Base-by-base conservation (phyloP, 2,329 filamentous ascomycete species). In the Seiridium cupressi region DNA sequence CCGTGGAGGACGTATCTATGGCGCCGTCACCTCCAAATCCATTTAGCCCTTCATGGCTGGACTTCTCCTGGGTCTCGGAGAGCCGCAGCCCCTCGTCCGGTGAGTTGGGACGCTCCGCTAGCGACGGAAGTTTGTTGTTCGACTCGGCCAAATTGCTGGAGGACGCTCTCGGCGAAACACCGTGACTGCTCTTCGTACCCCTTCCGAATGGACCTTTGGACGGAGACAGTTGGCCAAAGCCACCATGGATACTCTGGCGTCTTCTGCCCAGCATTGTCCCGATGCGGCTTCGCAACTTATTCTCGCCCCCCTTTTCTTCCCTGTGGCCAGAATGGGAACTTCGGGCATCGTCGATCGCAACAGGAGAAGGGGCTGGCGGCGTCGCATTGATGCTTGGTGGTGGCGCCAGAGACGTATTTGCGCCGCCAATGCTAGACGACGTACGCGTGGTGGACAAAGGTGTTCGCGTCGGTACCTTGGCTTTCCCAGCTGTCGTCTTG, bases 241-340 rank as follows among this genome's bases (percentile, higher is more conserved):
- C 78, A 62, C 81, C 81, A 73, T 91, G 80, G 59, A 90, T 79
- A 72, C 88, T 91, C 72, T 90, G 87, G 44, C 88, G 81, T 61
- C 87, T 78, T 31, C 87, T 81, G 35, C 85, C 83, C 49, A 91
- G 81, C 78, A 91, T 88, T 10, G 89, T 91, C 13, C 89, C 89
- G 57, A 92, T 81, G 59, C 88, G 83, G 67, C 84, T 85, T 51
- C 87, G 81, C 47, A 87, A 69, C 66, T 83, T 86, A 59, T 84
- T 84, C 67, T 86, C 84, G 73, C 71, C 68, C 53, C 71, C 58
- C 63, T 77, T 75, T 1, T 71, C 70, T 65, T 77, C 80, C 71
- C 72, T 77, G 63, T 66, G 71, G 55, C 63, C 73, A 1, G 78
- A 81, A 63, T 82, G 78, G 40, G 83, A 80, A 62, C 80, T 83